Percentiles rank a stretch among this genome's conserved stretches.
Evolutionary conservation across 1,284 basidiomycete species (phyloP).

Genomic region (Heterobasidion annosum): DNA sequence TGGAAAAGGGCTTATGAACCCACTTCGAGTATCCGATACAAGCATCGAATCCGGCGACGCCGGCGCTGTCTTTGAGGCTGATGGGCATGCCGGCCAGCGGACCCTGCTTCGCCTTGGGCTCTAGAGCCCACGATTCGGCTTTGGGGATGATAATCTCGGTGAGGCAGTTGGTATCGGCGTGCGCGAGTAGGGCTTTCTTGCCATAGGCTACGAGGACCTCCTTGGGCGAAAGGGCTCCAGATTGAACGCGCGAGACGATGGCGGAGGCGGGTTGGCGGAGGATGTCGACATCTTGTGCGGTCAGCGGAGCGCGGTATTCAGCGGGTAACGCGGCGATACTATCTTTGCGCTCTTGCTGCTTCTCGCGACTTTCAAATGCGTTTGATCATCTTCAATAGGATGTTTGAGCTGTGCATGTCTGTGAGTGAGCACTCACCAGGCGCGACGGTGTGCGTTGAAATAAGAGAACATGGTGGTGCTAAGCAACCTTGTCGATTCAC

Average conservation of each 20-base stretch:
- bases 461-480: constrained; percentile 16
- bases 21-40: constrained; percentile 54
- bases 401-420: background rate
- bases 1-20: constrained; percentile 22
- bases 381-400: background rate
- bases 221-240: constrained; percentile 27
- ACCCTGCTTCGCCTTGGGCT: constrained; percentile 29
- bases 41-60: constrained; percentile 46
- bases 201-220: constrained; percentile 38
- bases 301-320: constrained; percentile 30
- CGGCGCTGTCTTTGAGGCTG: constrained; percentile 37
- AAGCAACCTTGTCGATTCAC: background rate
- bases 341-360: constrained; percentile 36
- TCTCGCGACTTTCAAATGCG: constrained; percentile 19
- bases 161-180: constrained; percentile 46
- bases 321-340: constrained; percentile 31
- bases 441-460: constrained; percentile 18
- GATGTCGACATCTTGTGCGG: constrained; percentile 27
- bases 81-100: constrained; percentile 39
- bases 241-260: constrained; percentile 31
- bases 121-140: constrained; percentile 31
- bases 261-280: constrained; percentile 29
- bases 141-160: constrained; percentile 44
- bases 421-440: constrained; percentile 18
- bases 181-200: constrained; percentile 43